phyloP scores from a whole-genome alignment of 768 basidiomycete genomes.

The Tephrocybe sp. region DNA sequence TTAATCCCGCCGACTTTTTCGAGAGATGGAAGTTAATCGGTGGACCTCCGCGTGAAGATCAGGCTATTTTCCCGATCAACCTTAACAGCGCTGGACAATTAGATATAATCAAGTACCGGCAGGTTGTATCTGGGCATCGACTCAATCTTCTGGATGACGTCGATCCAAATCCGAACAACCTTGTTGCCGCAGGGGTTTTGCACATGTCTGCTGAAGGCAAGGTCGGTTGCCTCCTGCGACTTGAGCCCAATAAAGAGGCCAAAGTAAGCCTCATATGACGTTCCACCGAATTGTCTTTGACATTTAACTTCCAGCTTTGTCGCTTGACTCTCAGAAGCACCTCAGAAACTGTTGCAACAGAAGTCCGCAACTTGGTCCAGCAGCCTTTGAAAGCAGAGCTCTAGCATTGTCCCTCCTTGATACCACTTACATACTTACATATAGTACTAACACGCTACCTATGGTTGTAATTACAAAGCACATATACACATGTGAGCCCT shows the following conservation, averaged over 20 bases:
- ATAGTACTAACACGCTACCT: conserved; percentile 19
- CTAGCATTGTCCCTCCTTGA: conserved; percentile 16
- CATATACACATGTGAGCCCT: conserved; percentile 3
- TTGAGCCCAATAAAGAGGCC: conserved; percentile 95
- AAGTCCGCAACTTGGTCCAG: conserved; percentile 59
- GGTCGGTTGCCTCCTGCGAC: conserved; percentile 88
- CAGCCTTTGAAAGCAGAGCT: conserved; percentile 37
- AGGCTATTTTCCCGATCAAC: conserved; percentile 78
- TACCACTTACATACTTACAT: conserved; percentile 8
- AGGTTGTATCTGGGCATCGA: conserved; percentile 75
- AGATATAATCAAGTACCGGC: conserved; percentile 68
- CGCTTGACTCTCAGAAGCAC: conserved; percentile 93
- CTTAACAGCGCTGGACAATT: conserved; percentile 68
- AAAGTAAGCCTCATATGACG: conserved; percentile 53
- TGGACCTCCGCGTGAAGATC: conserved; percentile 90
- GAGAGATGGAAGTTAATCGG: conserved; percentile 98
- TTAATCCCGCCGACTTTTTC: conserved; percentile 86
- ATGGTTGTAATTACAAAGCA: not conserved
- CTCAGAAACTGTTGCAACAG: conserved; percentile 81
- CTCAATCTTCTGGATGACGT: conserved; percentile 79
- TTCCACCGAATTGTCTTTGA: not conserved
- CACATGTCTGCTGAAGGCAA: conserved; percentile 92
- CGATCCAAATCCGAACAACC: conserved; percentile 92
- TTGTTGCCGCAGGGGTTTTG: conserved; percentile 94
- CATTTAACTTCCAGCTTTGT: conserved; percentile 61